Base-by-base conservation (phyloP, 176 grass and related monocot genomes). In the Oryza coarctata region DNA sequence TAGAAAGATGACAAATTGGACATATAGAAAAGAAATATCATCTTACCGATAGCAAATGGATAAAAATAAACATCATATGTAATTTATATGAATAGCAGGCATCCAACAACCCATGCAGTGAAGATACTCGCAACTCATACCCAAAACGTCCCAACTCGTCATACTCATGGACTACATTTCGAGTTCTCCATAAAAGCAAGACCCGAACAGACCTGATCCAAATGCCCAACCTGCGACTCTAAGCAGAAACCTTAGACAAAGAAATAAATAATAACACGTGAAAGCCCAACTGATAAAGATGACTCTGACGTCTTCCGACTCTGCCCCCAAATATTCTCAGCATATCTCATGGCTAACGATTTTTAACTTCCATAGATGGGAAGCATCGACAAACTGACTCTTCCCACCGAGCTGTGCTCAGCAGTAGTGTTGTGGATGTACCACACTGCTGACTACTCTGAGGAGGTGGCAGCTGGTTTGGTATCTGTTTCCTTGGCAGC, bases 111-210 rank as follows among this genome's bases (percentile, higher is more conserved):
- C 34, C 17, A 81, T 73, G 57, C 43, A 61, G 72, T n/a, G 9
- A 55, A 86, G 36, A 86, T 76, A 82, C 43, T 67, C 1, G 17
- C n/a, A 39, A 77, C 29, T 49, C 34, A 45, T 30, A 44, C 41
- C 47, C 41, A 70, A 77, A 82, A 77, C 27, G 79, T 45, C 65
- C 69, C 39, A 71, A 82, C 76, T 75, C 38, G 82, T 49, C 44
- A 3, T 55, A 71, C 68, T 34, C 23, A 82, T 65, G 26, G 36
- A 73, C 83, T 60, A 34, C 65, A 63, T 76, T 76, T 86, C 43
- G 30, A 63, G 65, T 89, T 81, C 66, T 69, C 17, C 9, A 81
- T 13, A 80, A 85, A 89, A 76, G 44, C 61, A 62, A 38, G 35
- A 62, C 44, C 79, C 40, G 65, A 76, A 57, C 52, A 34, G 17